Base-by-base conservation (phyloP, 495 filamentous ascomycete genomes). In the Talaromyces ruber region DNA sequence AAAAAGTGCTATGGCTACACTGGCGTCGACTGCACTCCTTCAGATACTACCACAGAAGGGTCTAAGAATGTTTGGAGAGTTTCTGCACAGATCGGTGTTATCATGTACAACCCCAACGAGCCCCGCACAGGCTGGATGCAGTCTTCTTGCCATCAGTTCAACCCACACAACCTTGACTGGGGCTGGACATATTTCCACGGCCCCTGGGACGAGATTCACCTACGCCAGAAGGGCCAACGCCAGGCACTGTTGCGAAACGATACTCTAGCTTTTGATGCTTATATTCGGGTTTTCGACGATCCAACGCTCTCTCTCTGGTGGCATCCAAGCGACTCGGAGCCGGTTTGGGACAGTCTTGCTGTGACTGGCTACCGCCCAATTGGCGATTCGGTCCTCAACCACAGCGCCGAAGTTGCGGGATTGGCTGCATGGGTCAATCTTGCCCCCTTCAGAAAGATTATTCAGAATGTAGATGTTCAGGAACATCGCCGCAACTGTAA, bases 281-380 rank as follows among this genome's bases (percentile, higher is more conserved):
- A 88, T 65, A 84, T 89, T 64, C 82, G 84, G 14, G 77, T 86
- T 26, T 68, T 88, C 32, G 71, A 87, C 18, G 86, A 89, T 63
- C 80, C 83, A 11, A 88, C 86, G 2, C 71, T 75, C 7, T 82
- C 79, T 29, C 72, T 88, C n/a, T 88, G 85, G 85, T 85, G 83
- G 73, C 82, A 87, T 65, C 69, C 74, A 67, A 73, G 81, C 60
- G 67, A 93, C 79, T 70, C 88, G 72, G 70, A 85, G 72, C 64
- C 86, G 78, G 76, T 92, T 86, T 65, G 93, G 91, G 66, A 98
- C 82, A 71, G 91, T 65, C 77, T 81, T 82, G 74, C 76, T 7
- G 77, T 83, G 71, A 86, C 85, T 26, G 85, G 86, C 22, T 79
- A 87, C 37, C 81, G 80, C 59, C 76, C 81, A 5, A 65, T 88